Base-by-base conservation (phyloP, 2,329 filamentous ascomycete genomes). In the Ophiocordyceps camponoti-leonardi region DNA sequence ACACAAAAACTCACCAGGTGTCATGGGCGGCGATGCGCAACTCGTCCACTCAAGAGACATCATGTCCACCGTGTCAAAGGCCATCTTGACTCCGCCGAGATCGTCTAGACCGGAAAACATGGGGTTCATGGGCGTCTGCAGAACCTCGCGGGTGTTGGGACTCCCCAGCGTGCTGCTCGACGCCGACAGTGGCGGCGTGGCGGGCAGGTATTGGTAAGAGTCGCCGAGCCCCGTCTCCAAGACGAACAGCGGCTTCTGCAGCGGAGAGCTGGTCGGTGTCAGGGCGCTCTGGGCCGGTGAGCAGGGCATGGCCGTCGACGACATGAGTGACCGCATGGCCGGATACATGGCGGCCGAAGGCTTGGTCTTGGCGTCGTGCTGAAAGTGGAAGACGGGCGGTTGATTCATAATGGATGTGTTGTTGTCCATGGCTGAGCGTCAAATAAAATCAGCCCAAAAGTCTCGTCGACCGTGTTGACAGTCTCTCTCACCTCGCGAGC, bases 101-200 rank as follows among this genome's bases (percentile, higher is more conserved):
- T 73, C 73, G 50, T 85, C 81, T 39, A 85, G 69, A 4, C 77
- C 73, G 37, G 85, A 85, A 66, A 86, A 86, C 67, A 80, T 76
- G 50, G 81, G 80, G 65, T 86, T 85, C 61, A 88, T 70, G 2
- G 87, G 86, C n/a, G 86, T 93, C 51, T 83, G 81, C 47, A 93
- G 65, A 51, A 86, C 67, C 50, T 87, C 85, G 59, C 73, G 81
- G 62, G 74, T 81, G 50, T 82, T 82, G 44, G 90, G 86, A 72
- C 86, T 94, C 68, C 85, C 86, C 56, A 86, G 82, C 47, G 77
- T 79, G 70, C 87, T 94, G 52, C 83, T 83, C 28, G 86, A 82
- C 3, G 83, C 81, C 22, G 88, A 94, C 55, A 95, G 73, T 42
- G 87, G 83, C 43, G 88, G 88, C 19, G 88, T 95, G 8, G 86